Base-by-base conservation (phyloP, 1,284 basidiomycete genomes). In the Ustilago lituana region DNA sequence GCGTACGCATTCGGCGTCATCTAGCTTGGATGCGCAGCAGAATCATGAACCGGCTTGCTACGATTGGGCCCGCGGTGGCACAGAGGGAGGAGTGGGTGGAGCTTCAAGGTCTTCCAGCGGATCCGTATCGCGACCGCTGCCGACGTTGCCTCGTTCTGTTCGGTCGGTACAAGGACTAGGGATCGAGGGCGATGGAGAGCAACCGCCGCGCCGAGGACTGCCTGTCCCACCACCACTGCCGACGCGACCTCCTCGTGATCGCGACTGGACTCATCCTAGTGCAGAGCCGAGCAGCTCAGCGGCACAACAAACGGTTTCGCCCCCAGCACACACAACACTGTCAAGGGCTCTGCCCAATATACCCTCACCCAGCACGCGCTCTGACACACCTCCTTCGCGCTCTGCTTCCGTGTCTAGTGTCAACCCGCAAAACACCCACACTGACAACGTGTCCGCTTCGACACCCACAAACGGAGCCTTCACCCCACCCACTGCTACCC, bases 181-280 rank as follows among this genome's bases (percentile, higher is more conserved):
- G n/a, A 58, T 65, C 5, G 45, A 35, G 11, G 45, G 29, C n/a
- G 26, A 33, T 0, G 40, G 26, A 22, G 36, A 33, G 32, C 26
- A n/a, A 15, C 19, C 19, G 6, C 5, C 32, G 8, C 11, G 45
- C 14, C 40, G 50, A 19, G 23, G 44, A 33, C 26, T 60, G 41
- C 64, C 64, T 4, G 15, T 43, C 23, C 61, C 67, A 5, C 67
- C 67, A 3, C 53, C 56, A 14, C 40, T 70, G 35, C 67, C 67
- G 10, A 24, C 23, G 6, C 39, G 67, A 14, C 67, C 60, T 23
- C 51, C 43, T 15, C 19, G 52, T 4, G 44, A 38, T 6, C 36
- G 58, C 32, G 43, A 51, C 20, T 59, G 63, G 62, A 35, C 32
- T 9, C n/a, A 23, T 29, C 12, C 48, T 38, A 27, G 19, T 8